A percentile compares a stretch with the other conserved stretches of the same genome.
Conservation (phyloP, 2,329 filamentous ascomycete genomes). For the Pestalotiopsis sp. region DNA sequence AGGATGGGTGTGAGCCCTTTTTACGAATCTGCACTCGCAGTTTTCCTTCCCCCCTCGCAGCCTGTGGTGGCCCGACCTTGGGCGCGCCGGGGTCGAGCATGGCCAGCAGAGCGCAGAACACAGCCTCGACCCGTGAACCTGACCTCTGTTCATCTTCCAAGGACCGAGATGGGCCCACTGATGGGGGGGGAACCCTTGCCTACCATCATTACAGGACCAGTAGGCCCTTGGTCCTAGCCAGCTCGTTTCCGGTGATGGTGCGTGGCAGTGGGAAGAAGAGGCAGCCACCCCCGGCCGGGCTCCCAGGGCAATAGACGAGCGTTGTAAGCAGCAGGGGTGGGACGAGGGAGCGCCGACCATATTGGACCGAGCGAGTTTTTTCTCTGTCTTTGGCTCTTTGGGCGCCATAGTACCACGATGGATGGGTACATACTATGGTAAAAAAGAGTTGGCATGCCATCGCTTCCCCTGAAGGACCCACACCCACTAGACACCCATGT, state of each 20-base stretch:
- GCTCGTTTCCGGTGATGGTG: constrained; percentile 4
- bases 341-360: neutral
- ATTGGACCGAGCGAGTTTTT: constrained; percentile 1
- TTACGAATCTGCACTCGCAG: constrained; percentile 19
- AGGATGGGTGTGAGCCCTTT: constrained; percentile 24
- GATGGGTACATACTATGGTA: neutral
- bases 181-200: constrained; percentile 1
- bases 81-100: neutral
- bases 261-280: neutral
- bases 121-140: constrained; percentile 9
- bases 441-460: neutral
- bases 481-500: constrained; percentile 23
- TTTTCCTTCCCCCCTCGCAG: neutral
- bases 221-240: neutral
- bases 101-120: neutral
- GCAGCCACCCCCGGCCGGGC: neutral
- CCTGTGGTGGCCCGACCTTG: neutral
- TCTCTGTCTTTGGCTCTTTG: neutral
- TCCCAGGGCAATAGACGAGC: neutral
- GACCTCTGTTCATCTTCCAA: constrained; percentile 7
- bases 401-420: neutral
- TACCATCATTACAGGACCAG: constrained; percentile 10
- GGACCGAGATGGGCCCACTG: constrained; percentile 7
- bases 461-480: constrained; percentile 25
- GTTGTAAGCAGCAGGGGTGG: neutral